These are phyloP conservation scores for Beta macrorhiza DNA, from an alignment of 179 eudicot species.

Conservation along the genomic window DNA sequence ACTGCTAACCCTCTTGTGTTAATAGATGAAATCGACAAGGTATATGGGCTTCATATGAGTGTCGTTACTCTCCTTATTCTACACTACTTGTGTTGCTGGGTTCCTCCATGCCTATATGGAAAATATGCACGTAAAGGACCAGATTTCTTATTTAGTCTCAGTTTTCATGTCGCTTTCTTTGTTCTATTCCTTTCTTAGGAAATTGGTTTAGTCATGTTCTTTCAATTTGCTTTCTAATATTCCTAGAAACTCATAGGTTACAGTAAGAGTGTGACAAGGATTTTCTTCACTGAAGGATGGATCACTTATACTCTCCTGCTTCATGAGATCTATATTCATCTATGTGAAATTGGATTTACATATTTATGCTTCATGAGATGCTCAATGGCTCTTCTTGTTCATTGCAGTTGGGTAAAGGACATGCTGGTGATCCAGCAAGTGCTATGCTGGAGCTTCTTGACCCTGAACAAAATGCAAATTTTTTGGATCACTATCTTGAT, in stretches of 20 bases:
- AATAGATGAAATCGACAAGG: conserved; percentile 99
- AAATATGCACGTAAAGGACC: not conserved
- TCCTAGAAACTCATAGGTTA: not conserved
- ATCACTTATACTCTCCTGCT: not conserved
- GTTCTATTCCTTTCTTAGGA: not conserved
- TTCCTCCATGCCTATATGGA: not conserved
- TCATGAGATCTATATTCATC: not conserved
- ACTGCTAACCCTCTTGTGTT: conserved; percentile 96
- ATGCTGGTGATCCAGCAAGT: conserved; percentile 99
- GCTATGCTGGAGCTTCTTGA: conserved; percentile 99
- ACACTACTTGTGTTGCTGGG: not conserved
- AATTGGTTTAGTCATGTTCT: not conserved
- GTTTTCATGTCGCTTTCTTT: conserved; percentile 1
- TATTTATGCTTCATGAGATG: not conserved
- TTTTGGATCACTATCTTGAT: conserved; percentile 97
- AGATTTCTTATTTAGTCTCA: not conserved
- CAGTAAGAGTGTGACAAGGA: conserved; percentile 9
- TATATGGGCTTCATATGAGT: conserved; percentile 26
- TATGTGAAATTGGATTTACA: not conserved
- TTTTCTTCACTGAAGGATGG: not conserved
- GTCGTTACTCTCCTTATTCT: not conserved
- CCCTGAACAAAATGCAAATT: conserved; percentile 98
- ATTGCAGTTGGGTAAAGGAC: conserved; percentile 90
- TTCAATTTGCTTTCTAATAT: not conserved
- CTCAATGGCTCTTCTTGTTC: conserved; percentile 12